These are phyloP conservation scores for Sclerotinia subarctica DNA, from an alignment of 2,329 filamentous ascomycete genomes.

Conservation along the genomic window DNA sequence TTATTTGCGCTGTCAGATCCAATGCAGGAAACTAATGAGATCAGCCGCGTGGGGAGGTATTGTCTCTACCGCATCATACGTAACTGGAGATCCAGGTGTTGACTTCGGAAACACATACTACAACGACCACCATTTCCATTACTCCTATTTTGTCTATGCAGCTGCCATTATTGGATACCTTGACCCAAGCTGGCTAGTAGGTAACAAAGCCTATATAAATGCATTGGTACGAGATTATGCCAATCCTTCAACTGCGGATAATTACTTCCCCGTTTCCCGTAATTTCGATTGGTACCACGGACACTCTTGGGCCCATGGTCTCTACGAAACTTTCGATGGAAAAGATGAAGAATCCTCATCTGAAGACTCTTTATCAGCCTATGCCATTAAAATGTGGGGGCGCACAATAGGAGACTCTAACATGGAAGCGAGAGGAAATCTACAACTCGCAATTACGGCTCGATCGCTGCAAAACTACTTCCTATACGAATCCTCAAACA, in stretches of 20 bases:
- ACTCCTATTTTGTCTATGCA: constrained; percentile 85
- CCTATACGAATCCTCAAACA: constrained; percentile 69
- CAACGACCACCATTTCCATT: constrained; percentile 74
- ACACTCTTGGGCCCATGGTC: constrained; percentile 86
- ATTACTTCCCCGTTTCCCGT: constrained; percentile 76
- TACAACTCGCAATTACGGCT: constrained; percentile 78
- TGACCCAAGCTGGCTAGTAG: constrained; percentile 69
- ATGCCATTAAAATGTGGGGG: constrained; percentile 94
- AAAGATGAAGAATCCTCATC: constrained; percentile 87
- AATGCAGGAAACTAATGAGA: background rate
- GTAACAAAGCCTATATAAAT: constrained; percentile 78
- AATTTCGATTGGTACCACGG: constrained; percentile 88
- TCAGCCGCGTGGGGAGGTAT: constrained; percentile 70
- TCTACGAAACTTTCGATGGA: constrained; percentile 68
- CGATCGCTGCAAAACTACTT: constrained; percentile 78
- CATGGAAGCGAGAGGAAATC: constrained; percentile 72
- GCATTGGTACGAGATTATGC: constrained; percentile 77
- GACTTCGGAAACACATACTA: constrained; percentile 93
- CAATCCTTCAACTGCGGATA: constrained; percentile 69
- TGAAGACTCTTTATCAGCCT: constrained; percentile 80
- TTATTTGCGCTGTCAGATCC: background rate
- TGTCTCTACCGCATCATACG: constrained; percentile 72
- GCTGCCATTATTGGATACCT: constrained; percentile 79
- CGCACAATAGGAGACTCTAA: constrained; percentile 68
- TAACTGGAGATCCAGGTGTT: constrained; percentile 61